Evolutionary conservation across 257 asterid genomes (phyloP).

Genomic region (Nicotiana sylvestris): DNA sequence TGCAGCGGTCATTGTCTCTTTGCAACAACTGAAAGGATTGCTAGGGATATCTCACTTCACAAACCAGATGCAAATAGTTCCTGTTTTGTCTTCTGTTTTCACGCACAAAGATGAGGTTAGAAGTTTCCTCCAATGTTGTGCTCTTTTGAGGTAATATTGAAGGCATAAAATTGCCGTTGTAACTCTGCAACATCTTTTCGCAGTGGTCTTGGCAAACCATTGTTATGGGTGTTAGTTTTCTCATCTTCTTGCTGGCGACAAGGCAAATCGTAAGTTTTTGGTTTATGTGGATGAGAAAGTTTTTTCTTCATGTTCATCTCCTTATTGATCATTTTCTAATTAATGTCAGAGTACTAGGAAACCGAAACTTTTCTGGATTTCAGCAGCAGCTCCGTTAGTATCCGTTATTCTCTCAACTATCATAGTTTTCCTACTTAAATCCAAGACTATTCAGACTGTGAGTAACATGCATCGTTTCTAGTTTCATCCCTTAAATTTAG

Average conservation of each 20-base stretch:
- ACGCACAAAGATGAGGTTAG: constrained; percentile 59
- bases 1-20: constrained; percentile 81
- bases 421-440: constrained; percentile 49
- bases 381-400: constrained; percentile 81
- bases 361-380: constrained; percentile 77
- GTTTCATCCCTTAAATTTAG: not conserved
- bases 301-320: not conserved
- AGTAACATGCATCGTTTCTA: constrained; percentile 20
- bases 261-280: constrained; percentile 60
- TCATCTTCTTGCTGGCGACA: constrained; percentile 46
- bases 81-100: constrained; percentile 67
- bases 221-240: constrained; percentile 60
- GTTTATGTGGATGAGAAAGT: not conserved
- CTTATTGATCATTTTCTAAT: not conserved
- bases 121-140: not conserved
- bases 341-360: constrained; percentile 57
- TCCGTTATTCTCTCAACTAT: constrained; percentile 74
- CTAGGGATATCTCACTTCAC: constrained; percentile 87
- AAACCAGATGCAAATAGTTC: constrained; percentile 65
- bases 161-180: not conserved
- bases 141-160: not conserved
- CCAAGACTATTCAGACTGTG: constrained; percentile 59
- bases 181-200: constrained; percentile 8
- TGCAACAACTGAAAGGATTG: constrained; percentile 83
- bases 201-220: constrained; percentile 89